Evolutionary conservation across 345 rosid genomes (phyloP), one percentile per base, ranked within the genome.

Genomic region (Syzygium grande): DNA sequence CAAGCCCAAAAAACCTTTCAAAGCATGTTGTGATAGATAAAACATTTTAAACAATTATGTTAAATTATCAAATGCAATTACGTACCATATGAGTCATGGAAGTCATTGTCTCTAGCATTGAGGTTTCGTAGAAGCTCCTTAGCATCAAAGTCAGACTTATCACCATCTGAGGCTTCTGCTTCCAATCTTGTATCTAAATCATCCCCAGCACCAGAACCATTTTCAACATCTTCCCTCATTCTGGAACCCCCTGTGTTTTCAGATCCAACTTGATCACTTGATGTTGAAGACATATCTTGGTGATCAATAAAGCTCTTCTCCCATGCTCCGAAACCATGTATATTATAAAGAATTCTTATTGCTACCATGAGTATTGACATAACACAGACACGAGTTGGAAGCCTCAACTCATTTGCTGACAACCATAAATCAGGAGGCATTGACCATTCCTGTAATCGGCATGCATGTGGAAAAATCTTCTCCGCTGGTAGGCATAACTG

Each of bases 401-500:
- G 93, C 91, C 93, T 95, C 85, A 23, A 55, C 88, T 93, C 94
- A 84, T 91, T 94, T 89, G 89, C 88, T 3, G 98, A 97, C 80
- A 97, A 85, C 95, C 97, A 93, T 16, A 96, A 88, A 55, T 95
- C 97, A 11, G 98, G 94, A 54, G 96, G 98, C 97, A 94, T 89
- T 17, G 95, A 92, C 99, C 98, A 94, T 87, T 90, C 94, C 43
- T 91, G 88, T 86, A 96, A 89, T 14, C 87, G 91, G 90, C 94
- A 89, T 49, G 96, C 96, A 84, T 89, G 90, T 51, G 92, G 90
- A 85, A 96, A 90, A 91, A 95, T 91, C 88, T 90, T 93, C 55
- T 91, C 95, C 22, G 84, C 89, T 1, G 95, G 95, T 91, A 95
- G 93, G 89, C 93, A 89, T 85, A 96, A 84, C 77, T 90, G 89